Conservation (phyloP, 768 basidiomycete species). For the Russula foetens region DNA sequence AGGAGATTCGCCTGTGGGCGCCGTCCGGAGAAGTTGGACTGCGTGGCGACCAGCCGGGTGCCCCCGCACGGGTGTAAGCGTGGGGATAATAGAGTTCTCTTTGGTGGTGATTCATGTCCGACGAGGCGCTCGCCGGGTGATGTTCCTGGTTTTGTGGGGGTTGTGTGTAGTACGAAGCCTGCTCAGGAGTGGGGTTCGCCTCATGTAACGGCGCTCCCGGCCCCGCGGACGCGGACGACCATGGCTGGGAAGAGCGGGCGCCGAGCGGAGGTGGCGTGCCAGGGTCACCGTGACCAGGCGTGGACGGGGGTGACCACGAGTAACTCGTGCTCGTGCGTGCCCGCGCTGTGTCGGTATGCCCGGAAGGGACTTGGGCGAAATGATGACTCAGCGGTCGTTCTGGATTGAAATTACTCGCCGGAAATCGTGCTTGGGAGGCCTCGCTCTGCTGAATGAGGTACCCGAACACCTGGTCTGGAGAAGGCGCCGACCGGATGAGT, state of each 20-base stretch:
- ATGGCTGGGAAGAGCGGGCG: not conserved
- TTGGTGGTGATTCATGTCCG: not conserved
- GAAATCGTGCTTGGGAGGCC: not conserved
- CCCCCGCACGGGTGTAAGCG: not conserved
- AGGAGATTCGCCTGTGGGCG: conserved; percentile 4
- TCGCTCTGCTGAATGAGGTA: conserved; percentile 11
- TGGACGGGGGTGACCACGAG: conserved; percentile 13
- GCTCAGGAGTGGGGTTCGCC: not conserved
- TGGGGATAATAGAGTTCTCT: conserved; percentile 9
- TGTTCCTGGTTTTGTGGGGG: conserved; percentile 1
- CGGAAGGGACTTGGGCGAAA: not conserved
- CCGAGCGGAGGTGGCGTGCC: not conserved
- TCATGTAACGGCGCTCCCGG: not conserved
- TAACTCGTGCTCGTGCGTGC: not conserved
- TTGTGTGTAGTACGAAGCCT: conserved; percentile 4
- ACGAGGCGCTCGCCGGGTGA: not conserved
- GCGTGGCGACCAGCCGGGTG: conserved; percentile 7
- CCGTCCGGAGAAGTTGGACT: conserved; percentile 1
- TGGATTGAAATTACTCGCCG: not conserved
- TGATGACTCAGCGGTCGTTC: not conserved
- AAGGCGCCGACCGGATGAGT: not conserved
- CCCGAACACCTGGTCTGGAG: conserved; percentile 5
- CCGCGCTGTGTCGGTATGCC: not conserved
- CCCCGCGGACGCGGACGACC: not conserved
- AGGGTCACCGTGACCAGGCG: conserved; percentile 1